phyloP scores from a whole-genome alignment of 1,284 basidiomycete genomes.

The Cystobasidium sp. region DNA sequence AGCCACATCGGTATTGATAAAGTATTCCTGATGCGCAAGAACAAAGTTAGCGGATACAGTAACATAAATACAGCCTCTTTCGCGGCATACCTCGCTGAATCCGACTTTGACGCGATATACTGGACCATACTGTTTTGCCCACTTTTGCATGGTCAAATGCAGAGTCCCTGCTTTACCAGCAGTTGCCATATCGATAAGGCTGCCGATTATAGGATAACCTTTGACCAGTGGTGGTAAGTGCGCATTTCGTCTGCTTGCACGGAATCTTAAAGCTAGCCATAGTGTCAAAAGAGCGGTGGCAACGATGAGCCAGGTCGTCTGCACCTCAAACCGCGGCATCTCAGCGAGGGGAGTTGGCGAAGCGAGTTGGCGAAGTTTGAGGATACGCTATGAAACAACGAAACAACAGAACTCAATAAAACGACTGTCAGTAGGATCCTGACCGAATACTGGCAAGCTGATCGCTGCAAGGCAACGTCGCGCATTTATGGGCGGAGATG shows the following conservation, averaged over 20 bases:
- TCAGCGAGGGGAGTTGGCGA: neutral
- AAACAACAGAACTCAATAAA: too few relatives aligned
- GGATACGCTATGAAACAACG: too few relatives aligned
- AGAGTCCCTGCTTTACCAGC: slow-evolving; percentile 10
- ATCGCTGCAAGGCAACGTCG: too few relatives aligned
- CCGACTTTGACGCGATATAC: slow-evolving; percentile 24
- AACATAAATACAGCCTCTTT: neutral
- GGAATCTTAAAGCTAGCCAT: neutral
- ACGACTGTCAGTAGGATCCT: too few relatives aligned
- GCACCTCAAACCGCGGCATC: neutral
- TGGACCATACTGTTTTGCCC: slow-evolving; percentile 10
- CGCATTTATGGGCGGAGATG: too few relatives aligned
- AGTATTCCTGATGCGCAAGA: slow-evolving; percentile 12
- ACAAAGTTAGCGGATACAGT: neutral
- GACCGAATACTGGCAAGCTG: too few relatives aligned
- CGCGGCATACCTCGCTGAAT: neutral
- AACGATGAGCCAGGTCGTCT: neutral
- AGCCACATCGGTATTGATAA: slow-evolving; percentile 14
- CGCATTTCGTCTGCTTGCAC: neutral
- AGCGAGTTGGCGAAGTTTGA: neutral
- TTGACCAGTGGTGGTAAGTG: neutral
- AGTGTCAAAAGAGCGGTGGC: slow-evolving; percentile 1
- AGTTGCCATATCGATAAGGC: slow-evolving; percentile 6
- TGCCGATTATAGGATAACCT: slow-evolving; percentile 4
- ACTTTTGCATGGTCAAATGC: slow-evolving; percentile 18